Base-by-base conservation (phyloP, 495 filamentous ascomycete species). In the Xylaria intraflava region DNA sequence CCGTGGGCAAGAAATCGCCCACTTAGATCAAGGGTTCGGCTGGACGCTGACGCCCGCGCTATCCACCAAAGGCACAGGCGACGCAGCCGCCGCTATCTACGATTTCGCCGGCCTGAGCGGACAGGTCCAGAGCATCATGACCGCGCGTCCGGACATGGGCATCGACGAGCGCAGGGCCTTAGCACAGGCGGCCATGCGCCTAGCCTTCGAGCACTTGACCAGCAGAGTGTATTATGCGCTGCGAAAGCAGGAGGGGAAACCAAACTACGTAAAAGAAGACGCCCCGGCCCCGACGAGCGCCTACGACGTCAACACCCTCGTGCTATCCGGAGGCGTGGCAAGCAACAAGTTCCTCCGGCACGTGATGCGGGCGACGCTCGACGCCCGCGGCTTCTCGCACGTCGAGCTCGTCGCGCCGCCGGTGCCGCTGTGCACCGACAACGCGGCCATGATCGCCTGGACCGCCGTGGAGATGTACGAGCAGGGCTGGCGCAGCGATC, bases 391-490 rank as follows among this genome's bases (percentile, higher is more conserved):
- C 0, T 85, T 81, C 59, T 57, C 57, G 5, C 53, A 85, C 52
- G 67, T 95, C n/a, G 53, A 73, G 24, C 58, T 97, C 11, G 66
- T 83, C 3, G 84, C 84, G 35, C 93, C 93, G 19, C 93, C 93
- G 3, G 63, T 78, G 19, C 70, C 74, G 42, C 72, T 91, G 56
- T 96, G 93, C 59, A 95, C 88, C 0, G 93, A 98, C 64, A 96
- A 97, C 72, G 93, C 91, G 14, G 89, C 89, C n/a, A 98, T 97
- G 93, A 90, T 96, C 59, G 92, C 87, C 0, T 98, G 93, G 93
- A 78, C 91, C 5, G 93, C 87, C 0, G 77, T 90, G 49, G 91
- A 96, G 73, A 95, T 97, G 89, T 96, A 76, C 53, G 83, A 90
- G 65, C 81, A 76, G 3, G 90, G 92, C 0, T 92, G 80, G 77